These are phyloP conservation scores for Penicillium sp. DNA, from an alignment of 2,329 filamentous ascomycete genomes.

Conservation along the genomic window DNA sequence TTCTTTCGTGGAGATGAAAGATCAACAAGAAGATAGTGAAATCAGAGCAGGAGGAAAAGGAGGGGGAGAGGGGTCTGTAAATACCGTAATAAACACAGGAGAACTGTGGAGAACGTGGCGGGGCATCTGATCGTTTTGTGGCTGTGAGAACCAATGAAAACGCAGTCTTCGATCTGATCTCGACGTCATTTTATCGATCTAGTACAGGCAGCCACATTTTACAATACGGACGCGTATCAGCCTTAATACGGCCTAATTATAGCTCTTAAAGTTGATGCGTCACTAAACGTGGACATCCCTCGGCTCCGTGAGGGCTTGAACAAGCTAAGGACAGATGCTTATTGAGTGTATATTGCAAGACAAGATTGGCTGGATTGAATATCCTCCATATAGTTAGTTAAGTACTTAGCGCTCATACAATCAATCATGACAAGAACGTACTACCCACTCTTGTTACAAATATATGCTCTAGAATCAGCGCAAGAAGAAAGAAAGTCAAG, in stretches of 20 bases:
- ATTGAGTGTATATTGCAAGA: too few relatives aligned
- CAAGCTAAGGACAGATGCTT: too few relatives aligned
- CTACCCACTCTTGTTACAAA: neutral
- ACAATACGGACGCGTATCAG: neutral
- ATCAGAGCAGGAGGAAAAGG: neutral
- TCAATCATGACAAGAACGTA: neutral
- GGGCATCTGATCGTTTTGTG: neutral
- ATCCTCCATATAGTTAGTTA: too few relatives aligned
- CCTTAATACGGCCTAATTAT: neutral
- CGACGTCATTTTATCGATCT: neutral
- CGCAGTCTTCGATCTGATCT: neutral
- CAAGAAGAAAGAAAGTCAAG: neutral
- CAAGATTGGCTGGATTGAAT: too few relatives aligned
- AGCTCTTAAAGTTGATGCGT: neutral
- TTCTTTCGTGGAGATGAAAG: neutral
- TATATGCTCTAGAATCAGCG: neutral
- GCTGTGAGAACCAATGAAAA: neutral
- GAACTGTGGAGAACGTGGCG: neutral
- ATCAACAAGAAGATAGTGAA: neutral
- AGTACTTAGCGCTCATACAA: neutral
- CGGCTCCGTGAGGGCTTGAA: too few relatives aligned
- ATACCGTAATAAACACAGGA: neutral
- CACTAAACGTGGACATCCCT: too few relatives aligned
- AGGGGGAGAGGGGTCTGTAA: neutral
- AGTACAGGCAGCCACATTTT: neutral